Conservation (phyloP, 2,329 filamentous ascomycete species). For the Aspergillus eucalypticola region DNA sequence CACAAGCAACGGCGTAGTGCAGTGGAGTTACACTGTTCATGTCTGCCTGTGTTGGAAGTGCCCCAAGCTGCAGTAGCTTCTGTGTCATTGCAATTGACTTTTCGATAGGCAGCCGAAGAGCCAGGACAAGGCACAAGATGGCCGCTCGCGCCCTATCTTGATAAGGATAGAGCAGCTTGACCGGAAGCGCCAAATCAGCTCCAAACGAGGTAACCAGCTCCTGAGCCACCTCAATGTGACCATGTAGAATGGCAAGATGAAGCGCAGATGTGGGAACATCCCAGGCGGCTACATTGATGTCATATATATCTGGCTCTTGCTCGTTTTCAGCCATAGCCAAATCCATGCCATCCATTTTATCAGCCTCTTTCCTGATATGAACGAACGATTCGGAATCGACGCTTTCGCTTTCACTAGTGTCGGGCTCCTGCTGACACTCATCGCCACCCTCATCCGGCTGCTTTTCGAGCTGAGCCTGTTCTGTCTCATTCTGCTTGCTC, state of each 20-base stretch:
- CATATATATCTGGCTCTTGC: constrained; percentile 75
- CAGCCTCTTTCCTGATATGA: constrained; percentile 51
- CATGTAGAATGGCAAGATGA: constrained; percentile 75
- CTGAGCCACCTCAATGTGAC: constrained; percentile 68
- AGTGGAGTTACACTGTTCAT: constrained; percentile 64
- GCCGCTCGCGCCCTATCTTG: constrained; percentile 56
- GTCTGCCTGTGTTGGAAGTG: constrained; percentile 73
- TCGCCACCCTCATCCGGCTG: constrained; percentile 23
- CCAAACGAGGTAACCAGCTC: constrained; percentile 71
- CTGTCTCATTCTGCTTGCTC: constrained; percentile 63
- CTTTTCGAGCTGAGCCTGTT: constrained; percentile 32
- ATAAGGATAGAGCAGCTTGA: constrained; percentile 59
- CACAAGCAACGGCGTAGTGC: constrained; percentile 59
- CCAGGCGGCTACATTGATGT: constrained; percentile 78
- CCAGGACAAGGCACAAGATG: constrained; percentile 70
- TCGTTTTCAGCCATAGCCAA: constrained; percentile 57
- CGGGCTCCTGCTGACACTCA: constrained; percentile 30
- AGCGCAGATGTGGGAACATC: constrained; percentile 72
- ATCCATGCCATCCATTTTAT: constrained; percentile 40
- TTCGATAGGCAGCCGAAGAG: constrained; percentile 62
- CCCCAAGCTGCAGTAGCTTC: constrained; percentile 68
- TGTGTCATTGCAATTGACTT: constrained; percentile 66
- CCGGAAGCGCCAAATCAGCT: constrained; percentile 72
- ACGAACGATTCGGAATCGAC: constrained; percentile 70
- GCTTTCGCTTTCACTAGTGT: constrained; percentile 48